Evolutionary conservation across 257 asterid genomes (phyloP), one percentile per base, ranked within the genome.

Genomic region (Solanum lignicaule): DNA sequence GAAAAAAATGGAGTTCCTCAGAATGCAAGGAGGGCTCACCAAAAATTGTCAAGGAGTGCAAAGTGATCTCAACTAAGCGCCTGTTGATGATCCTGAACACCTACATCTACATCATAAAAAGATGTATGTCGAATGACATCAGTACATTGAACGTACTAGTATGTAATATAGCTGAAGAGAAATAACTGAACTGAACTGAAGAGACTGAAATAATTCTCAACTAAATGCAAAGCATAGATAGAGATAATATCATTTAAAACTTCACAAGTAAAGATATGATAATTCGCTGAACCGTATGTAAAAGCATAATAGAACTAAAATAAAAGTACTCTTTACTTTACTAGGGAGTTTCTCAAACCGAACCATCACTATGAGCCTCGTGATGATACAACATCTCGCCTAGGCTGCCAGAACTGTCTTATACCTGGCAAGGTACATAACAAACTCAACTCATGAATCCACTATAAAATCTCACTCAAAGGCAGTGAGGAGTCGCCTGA

Each of bases 361-460:
- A 52, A 52, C 23, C 23, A 16, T 52, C 62, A 52, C 23, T 52
- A 52, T 52, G 62, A 52, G 23, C 23, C 23, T 52, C 0, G 23
- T 1, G 23, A 1, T 52, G 1, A 52, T 52, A 16, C 1, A 52
- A 52, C 1, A 8, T 2, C 60, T 1, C 23, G 0, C 16, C 1
- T 2, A 14, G 2, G 58, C 7, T 15, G 21, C 7, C 14, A 41
- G 1, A 10, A 4, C 13, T 10, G 14, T 41, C 60, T 16, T 6
- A 52, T 16, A 16, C 9, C 8, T 52, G 1, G 62, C 21, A 16
- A 0, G 58, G 23, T 52, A 52, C 2, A 16, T 0, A 52, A 52
- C 62, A 52, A 6, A 16, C 62, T 16, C 23, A 2, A 16, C 62
- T 52, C 62, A 52, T 52, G 62, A 0, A 52, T 52, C 23, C 23